Percentiles rank a stretch among this genome's conserved stretches.
Conservation (phyloP, 2,329 filamentous ascomycete species). For the Diplodia seriata region DNA sequence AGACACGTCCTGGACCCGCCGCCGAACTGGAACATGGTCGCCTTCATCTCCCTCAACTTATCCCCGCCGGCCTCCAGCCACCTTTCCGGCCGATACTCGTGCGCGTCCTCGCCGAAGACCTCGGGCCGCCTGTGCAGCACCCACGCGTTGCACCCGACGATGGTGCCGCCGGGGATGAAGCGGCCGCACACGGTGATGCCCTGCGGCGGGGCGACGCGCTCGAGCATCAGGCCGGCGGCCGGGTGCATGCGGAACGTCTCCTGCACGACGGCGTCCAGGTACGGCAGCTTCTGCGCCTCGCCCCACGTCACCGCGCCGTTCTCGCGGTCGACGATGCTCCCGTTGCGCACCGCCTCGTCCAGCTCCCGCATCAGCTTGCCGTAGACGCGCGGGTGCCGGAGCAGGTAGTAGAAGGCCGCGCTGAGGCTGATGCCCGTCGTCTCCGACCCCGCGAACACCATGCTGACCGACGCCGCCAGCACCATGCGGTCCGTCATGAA, state of each 20-base stretch:
- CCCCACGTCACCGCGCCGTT: slow-evolving; percentile 71
- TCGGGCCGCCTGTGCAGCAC: slow-evolving; percentile 72
- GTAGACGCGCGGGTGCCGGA: slow-evolving; percentile 67
- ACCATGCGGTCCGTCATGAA: slow-evolving; percentile 76
- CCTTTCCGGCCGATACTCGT: slow-evolving; percentile 71
- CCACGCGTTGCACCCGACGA: slow-evolving; percentile 78
- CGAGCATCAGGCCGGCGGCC: slow-evolving; percentile 73
- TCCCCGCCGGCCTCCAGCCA: slow-evolving; percentile 65
- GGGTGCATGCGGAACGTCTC: slow-evolving; percentile 80
- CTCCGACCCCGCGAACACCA: slow-evolving; percentile 77
- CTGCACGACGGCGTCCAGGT: slow-evolving; percentile 79
- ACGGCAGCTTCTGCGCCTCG: slow-evolving; percentile 73
- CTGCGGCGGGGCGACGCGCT: slow-evolving; percentile 72
- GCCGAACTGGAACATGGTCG: slow-evolving; percentile 75
- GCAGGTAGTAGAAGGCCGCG: slow-evolving; percentile 75
- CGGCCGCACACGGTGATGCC: slow-evolving; percentile 69
- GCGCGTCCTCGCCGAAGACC: slow-evolving; percentile 72
- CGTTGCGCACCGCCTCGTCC: slow-evolving; percentile 63
- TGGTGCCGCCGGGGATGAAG: slow-evolving; percentile 71
- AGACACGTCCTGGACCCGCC: slow-evolving; percentile 73
- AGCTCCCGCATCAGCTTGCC: slow-evolving; percentile 66
- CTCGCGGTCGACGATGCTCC: slow-evolving; percentile 52
- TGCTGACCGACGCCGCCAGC: slow-evolving; percentile 73
- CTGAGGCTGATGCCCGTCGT: slow-evolving; percentile 78
- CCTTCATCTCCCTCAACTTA: slow-evolving; percentile 70